Evolutionary conservation across 805 yeast genomes (phyloP), one percentile per base, ranked within the genome.

Genomic region (Saturnispora kantuleensis): DNA sequence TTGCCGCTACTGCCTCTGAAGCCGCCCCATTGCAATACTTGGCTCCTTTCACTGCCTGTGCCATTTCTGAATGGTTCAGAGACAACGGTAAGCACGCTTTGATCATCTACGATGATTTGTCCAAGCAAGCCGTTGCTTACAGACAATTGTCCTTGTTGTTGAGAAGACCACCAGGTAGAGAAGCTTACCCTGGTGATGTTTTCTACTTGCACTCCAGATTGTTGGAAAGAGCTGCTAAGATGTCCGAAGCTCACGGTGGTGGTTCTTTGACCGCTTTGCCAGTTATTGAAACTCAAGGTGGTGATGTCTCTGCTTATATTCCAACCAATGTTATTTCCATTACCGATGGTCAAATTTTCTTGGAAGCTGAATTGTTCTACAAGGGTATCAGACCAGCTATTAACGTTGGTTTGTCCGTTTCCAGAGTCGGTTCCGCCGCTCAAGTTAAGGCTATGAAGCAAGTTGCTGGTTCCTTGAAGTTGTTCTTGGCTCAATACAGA

Each of bases 11-110:
- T 63, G 99, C 99, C 59, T 93, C 98, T 53, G 98, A 93, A 79
- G 98, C 98, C 61, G 98, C 99, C 71, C 99, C 98, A 71, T 79
- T 93, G 73, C 99, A 93, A 80, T 93, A 88, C 79, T 76, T 93
- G 69, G 97, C 99, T 77, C 99, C 99, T 70, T 93, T 93, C 96
- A 87, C 98, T 61, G 99, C 89, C 59, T 84, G 95, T 70, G 95
- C 99, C 65, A 89, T 93, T 69, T 96, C 97, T 77, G 99, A 93
- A 79, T 93, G 98, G 98, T 93, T 93, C 94, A 87, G 98, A 81
- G 99, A 93, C 80, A 93, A 90, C 73, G 96, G 96, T 69, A 85
- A 73, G 71, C 97, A 93, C 74, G 94, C 97, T 62, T 77, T 90
- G 75, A 93, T 90, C 71, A 75, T 87, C 81, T 90, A 77, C 75